Base-by-base conservation (phyloP, 768 basidiomycete species). In the Trametes cinnabarina region DNA sequence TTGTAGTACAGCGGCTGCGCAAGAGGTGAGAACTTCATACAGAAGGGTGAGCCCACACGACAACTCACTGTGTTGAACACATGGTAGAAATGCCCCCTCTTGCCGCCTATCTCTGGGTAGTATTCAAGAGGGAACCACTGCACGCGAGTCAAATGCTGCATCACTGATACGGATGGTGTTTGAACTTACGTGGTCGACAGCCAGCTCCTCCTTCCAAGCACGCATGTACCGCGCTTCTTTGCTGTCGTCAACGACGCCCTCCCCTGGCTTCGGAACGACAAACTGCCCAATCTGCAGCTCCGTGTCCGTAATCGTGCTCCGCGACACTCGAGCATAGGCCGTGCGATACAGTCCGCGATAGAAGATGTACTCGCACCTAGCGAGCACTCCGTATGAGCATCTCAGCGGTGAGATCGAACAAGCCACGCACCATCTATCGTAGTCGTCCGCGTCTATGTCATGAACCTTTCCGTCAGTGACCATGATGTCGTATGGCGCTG, bases 231-330 rank as follows among this genome's bases (percentile, higher is more conserved):
- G 79, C 3, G 87, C 85, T 17, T 78, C 75, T 47, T 79, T 70
- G 0, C 83, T 78, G 19, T 89, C 84, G 63, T 92, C 82, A 22
- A 75, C 74, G 3, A 85, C 79, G 17, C 69, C 68, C 58, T 70
- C 65, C 0, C 82, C 86, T 53, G 84, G 77, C 44, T 74, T 78
- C 0, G 92, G 91, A 3, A 94, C 68, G 47, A 89, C 79, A 67
- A 94, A 95, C 70, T 90, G 91, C 11, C 86, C 92, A 35, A 95
- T 83, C 72, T 94, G 94, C 50, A 94, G 78, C 66, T 95, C 92
- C 1, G 94, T 95, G 66, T 96, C 94, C 23, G 91, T 94, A 61
- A 96, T 88, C 32, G 84, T 85, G 22, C 90, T 86, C 19, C 91
- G 82, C 11, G 92, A 90, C 17, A 96, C 71, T 17, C 93, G 82